Percentiles rank a stretch among this genome's conserved stretches.
phyloP scores from a whole-genome alignment of 768 basidiomycete genomes.

The Termitomyces sp. region DNA sequence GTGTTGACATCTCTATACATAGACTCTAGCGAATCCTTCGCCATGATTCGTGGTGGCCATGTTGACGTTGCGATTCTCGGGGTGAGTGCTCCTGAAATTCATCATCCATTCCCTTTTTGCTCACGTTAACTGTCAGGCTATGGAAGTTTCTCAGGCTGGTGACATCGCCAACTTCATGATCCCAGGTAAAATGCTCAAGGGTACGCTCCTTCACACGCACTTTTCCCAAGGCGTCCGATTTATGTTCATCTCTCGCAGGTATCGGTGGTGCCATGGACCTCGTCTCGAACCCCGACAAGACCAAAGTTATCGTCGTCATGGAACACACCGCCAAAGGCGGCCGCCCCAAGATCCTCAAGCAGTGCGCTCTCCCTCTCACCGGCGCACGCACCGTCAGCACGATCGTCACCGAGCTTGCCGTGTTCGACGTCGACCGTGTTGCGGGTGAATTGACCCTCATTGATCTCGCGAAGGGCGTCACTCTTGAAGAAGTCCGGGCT shows the following conservation, averaged over 20 bases:
- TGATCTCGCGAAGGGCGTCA: conserved; percentile 84
- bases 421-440: conserved; percentile 83
- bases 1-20: conserved; percentile 3
- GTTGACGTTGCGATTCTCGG: conserved; percentile 93
- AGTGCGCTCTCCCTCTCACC: conserved; percentile 84
- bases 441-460: conserved; percentile 71
- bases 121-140: conserved; percentile 51
- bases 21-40: conserved; percentile 93
- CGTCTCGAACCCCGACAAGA: conserved; percentile 94
- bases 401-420: conserved; percentile 91
- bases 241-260: conserved; percentile 40
- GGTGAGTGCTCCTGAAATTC: conserved; percentile 41
- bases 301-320: conserved; percentile 87
- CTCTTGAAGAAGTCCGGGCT: conserved; percentile 77
- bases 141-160: conserved; percentile 92
- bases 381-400: conserved; percentile 86
- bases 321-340: conserved; percentile 92
- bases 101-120: conserved; percentile 66
- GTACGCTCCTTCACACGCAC: conserved; percentile 27
- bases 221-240: neutral
- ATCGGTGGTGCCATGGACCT: conserved; percentile 98
- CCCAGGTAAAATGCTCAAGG: conserved; percentile 89
- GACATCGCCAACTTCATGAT: conserved; percentile 99
- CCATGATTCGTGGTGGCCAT: conserved; percentile 97
- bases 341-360: conserved; percentile 79